Evolutionary conservation across 257 asterid genomes (phyloP).

Genomic region (Solanum sitiens): DNA sequence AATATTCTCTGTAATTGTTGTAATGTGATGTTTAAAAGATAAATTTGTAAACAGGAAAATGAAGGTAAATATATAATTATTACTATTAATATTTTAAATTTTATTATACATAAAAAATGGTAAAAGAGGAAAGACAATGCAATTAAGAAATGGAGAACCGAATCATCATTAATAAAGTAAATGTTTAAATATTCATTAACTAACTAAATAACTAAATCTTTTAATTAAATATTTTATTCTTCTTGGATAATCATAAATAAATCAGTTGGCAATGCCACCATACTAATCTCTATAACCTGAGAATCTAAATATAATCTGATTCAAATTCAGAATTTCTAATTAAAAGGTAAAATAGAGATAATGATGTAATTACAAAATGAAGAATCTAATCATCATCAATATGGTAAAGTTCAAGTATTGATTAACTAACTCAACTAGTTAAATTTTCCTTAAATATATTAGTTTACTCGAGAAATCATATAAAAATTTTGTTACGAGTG

Average conservation of each 20-base stretch:
- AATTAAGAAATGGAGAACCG: background rate
- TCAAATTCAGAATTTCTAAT: background rate
- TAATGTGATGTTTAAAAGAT: background rate
- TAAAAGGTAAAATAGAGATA: background rate
- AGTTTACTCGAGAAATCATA: background rate
- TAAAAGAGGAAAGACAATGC: background rate
- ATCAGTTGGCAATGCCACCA: background rate
- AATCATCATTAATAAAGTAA: background rate
- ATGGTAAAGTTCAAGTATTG: background rate
- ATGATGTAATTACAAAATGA: background rate
- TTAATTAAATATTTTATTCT: background rate
- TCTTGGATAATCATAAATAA: background rate
- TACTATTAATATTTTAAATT: background rate
- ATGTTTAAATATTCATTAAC: background rate
- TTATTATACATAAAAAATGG: background rate
- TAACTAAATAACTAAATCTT: background rate
- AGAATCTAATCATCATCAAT: background rate
- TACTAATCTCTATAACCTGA: background rate
- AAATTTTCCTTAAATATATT: background rate
- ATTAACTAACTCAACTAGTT: background rate
- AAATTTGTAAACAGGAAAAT: background rate
- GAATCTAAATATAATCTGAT: background rate
- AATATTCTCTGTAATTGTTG: background rate
- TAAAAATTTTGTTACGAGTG: no score
- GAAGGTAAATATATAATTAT: background rate